A percentile compares a stretch with the other conserved stretches of the same genome.
Conservation (phyloP, 1,284 basidiomycete species). For the Mycena citricolor region DNA sequence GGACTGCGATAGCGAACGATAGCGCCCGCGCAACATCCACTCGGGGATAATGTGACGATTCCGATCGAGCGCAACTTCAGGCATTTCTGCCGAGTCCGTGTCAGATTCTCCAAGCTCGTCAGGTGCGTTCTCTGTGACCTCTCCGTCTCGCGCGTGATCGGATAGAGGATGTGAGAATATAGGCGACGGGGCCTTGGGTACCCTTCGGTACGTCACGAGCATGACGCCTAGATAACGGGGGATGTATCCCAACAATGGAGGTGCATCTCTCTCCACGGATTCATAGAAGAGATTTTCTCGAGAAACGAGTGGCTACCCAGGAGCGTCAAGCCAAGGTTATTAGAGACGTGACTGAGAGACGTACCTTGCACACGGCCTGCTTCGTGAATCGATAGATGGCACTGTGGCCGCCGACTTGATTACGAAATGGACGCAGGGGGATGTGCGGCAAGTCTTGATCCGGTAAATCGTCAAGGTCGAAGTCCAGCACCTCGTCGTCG, state of each 20-base stretch:
- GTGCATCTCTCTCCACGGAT: constrained; percentile 90
- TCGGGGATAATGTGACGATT: constrained; percentile 96
- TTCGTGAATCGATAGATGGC: constrained; percentile 99
- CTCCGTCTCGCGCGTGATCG: constrained; percentile 10
- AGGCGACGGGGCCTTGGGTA: constrained; percentile 46
- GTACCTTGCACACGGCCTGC: constrained; percentile 95
- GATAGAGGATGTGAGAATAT: constrained; percentile 18
- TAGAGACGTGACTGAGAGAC: constrained; percentile 26
- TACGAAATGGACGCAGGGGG: constrained; percentile 92
- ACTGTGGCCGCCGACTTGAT: constrained; percentile 97
- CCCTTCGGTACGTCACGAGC: constrained; percentile 91
- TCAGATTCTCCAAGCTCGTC: constrained; percentile 43
- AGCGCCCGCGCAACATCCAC: constrained; percentile 75
- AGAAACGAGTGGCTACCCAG: constrained; percentile 83
- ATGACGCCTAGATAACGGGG: constrained; percentile 97
- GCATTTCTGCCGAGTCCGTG: constrained; percentile 71
- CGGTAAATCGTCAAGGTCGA: constrained; percentile 46
- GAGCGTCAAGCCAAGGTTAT: constrained; percentile 17
- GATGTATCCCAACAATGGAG: constrained; percentile 88
- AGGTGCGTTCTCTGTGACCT: constrained; percentile 24
- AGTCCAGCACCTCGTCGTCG: constrained; percentile 32
- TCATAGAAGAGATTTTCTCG: constrained; percentile 99
- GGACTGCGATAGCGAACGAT: constrained; percentile 54
- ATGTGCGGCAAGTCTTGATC: constrained; percentile 77
- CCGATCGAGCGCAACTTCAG: constrained; percentile 88